phyloP scores from a whole-genome alignment of 1,139 yeast genomes.

The Geotrichum cucujoidarum region DNA sequence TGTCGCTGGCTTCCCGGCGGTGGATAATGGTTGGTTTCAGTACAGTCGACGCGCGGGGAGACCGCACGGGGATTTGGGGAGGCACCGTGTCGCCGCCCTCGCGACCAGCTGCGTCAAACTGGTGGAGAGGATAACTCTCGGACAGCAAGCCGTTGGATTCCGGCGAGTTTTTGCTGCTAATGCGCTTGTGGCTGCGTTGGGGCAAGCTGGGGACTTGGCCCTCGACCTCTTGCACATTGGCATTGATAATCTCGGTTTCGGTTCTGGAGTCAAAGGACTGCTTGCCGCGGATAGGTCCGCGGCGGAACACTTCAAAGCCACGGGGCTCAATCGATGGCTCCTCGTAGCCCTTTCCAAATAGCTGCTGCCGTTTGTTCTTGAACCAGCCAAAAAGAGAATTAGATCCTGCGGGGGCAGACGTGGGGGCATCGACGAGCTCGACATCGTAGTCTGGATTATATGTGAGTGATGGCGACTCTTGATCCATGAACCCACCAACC shows the following conservation, averaged over 20 bases:
- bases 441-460: background rate
- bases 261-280: background rate
- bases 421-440: background rate
- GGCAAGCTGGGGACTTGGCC: background rate
- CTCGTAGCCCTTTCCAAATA: background rate
- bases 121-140: too few relatives aligned
- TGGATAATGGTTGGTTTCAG: background rate
- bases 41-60: background rate
- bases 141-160: background rate
- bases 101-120: background rate
- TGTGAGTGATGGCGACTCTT: background rate
- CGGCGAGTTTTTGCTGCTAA: background rate
- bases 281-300: slow-evolving; percentile 25
- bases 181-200: background rate
- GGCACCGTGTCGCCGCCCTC: background rate
- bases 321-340: slow-evolving; percentile 20
- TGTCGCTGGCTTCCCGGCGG: slow-evolving; percentile 6
- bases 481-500: slow-evolving; percentile 13
- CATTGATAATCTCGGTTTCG: background rate
- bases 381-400: slow-evolving; percentile 4
- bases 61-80: background rate
- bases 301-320: slow-evolving; percentile 30
- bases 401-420: background rate
- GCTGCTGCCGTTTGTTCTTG: background rate
- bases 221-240: background rate